phyloP scores from a whole-genome alignment of 139 green algal species.

The Nannochloris sp. region DNA sequence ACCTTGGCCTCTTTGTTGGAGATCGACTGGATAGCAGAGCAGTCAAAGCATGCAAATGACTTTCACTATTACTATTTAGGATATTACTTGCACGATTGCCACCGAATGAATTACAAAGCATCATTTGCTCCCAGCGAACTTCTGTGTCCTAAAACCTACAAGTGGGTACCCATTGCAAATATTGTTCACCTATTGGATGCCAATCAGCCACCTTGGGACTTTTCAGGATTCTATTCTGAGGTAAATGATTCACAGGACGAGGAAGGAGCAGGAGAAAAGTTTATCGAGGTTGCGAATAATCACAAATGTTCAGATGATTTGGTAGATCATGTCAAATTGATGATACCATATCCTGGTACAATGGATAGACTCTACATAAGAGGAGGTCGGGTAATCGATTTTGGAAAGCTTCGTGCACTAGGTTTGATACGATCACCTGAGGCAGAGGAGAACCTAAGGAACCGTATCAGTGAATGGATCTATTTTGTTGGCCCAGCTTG shows the following conservation, averaged over 20 bases:
- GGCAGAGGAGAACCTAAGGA: neutral
- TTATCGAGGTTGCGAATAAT: neutral
- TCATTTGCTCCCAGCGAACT: constrained; percentile 82
- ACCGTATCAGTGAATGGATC: constrained; percentile 1
- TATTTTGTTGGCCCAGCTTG: constrained; percentile 11
- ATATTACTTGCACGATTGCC: constrained; percentile 92
- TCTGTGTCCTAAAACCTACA: constrained; percentile 63
- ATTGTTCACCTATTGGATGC: constrained; percentile 11
- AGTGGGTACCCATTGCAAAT: constrained; percentile 42
- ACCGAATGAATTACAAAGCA: constrained; percentile 84
- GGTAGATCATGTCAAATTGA: neutral
- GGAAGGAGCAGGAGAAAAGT: constrained; percentile 5
- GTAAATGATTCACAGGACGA: constrained; percentile 20
- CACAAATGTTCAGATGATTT: neutral
- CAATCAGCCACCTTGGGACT: neutral
- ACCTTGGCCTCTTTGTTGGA: constrained; percentile 64
- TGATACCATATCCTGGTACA: neutral
- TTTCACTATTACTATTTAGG: constrained; percentile 90
- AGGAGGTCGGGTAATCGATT: no score
- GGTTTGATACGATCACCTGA: neutral
- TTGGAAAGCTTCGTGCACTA: no score
- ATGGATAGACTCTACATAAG: neutral
- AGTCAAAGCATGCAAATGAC: constrained; percentile 13
- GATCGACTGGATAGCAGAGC: constrained; percentile 68
- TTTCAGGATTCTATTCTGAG: constrained; percentile 12